Percentiles rank a stretch among this genome's conserved stretches.
phyloP scores from a whole-genome alignment of 2,329 filamentous ascomycete species.

The Ascocoryne sarcoides region DNA sequence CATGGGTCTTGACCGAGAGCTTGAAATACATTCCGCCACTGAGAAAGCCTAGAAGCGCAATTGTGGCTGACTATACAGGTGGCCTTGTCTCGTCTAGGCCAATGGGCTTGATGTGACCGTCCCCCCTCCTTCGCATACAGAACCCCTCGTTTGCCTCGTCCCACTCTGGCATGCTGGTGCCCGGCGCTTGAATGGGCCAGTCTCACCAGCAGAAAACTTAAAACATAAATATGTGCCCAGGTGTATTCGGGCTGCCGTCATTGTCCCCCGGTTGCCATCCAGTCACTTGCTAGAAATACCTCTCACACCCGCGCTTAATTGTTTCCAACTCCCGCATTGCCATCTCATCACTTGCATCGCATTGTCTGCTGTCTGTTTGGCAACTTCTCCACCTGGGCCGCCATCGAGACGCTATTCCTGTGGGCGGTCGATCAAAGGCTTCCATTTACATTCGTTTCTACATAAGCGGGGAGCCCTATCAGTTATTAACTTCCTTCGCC shows the following conservation, averaged over 20 bases:
- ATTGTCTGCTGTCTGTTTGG: constrained; percentile 9
- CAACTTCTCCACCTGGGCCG: constrained; percentile 7
- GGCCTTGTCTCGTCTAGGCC: neutral
- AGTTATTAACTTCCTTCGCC: constrained; percentile 4
- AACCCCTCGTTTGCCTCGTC: too few species aligned
- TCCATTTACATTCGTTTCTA: constrained; percentile 4
- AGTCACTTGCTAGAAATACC: constrained; percentile 19
- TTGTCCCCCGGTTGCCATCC: too few species aligned
- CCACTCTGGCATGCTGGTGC: neutral
- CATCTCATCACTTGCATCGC: constrained; percentile 23
- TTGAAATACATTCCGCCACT: constrained; percentile 3
- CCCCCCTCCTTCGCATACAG: too few species aligned
- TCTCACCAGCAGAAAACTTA: neutral
- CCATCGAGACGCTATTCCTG: neutral
- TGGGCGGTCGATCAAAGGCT: constrained; percentile 15
- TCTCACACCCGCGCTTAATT: constrained; percentile 20
- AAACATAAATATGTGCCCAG: too few species aligned
- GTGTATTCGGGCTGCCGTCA: too few species aligned
- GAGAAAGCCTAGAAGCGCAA: neutral
- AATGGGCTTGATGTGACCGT: neutral
- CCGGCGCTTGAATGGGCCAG: neutral
- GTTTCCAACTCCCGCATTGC: constrained; percentile 19
- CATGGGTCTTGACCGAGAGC: constrained; percentile 1
- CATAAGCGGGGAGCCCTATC: constrained; percentile 9
- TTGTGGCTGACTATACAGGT: neutral